Conservation (phyloP, 2,329 filamentous ascomycete genomes). For the Trichoderma polysporum region DNA sequence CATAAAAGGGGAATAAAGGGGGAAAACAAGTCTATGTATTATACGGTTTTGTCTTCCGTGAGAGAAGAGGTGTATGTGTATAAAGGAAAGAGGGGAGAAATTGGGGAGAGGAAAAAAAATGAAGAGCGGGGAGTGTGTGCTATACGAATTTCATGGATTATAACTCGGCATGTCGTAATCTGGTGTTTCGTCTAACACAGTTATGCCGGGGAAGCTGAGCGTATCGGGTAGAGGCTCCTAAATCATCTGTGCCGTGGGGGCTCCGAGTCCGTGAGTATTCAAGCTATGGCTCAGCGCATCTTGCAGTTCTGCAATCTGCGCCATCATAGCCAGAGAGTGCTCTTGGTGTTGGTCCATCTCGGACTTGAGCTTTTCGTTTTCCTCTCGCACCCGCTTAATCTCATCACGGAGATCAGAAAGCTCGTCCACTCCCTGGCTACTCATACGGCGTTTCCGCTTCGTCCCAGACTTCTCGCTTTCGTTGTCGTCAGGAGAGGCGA, state of each 20-base stretch:
- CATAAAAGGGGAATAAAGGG: not conserved
- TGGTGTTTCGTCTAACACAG: not conserved
- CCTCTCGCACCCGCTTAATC: slow-evolving; percentile 63
- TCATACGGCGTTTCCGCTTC: slow-evolving; percentile 49
- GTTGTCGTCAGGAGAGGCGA: slow-evolving; percentile 46
- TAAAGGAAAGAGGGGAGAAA: not conserved
- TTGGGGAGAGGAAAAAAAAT: not conserved
- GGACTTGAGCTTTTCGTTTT: slow-evolving; percentile 59
- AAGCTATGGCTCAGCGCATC: slow-evolving; percentile 42
- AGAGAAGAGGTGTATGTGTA: not conserved
- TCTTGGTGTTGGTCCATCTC: slow-evolving; percentile 51
- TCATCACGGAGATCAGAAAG: slow-evolving; percentile 61
- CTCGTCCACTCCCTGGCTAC: slow-evolving; percentile 40
- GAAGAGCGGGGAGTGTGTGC: not conserved
- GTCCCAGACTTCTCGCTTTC: slow-evolving; percentile 46
- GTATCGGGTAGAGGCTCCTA: slow-evolving; percentile 27
- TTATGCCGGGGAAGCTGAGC: not conserved
- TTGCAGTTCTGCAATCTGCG: slow-evolving; percentile 48
- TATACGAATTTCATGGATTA: not conserved
- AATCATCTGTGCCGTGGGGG: slow-evolving; percentile 44
- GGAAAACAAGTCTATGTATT: slow-evolving; percentile 11
- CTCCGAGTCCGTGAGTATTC: slow-evolving; percentile 33
- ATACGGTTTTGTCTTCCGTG: slow-evolving; percentile 4
- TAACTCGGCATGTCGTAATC: not conserved
- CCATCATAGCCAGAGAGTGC: slow-evolving; percentile 48